phyloP scores from a whole-genome alignment of 2,329 filamentous ascomycete genomes.

The Penicillium hordei region DNA sequence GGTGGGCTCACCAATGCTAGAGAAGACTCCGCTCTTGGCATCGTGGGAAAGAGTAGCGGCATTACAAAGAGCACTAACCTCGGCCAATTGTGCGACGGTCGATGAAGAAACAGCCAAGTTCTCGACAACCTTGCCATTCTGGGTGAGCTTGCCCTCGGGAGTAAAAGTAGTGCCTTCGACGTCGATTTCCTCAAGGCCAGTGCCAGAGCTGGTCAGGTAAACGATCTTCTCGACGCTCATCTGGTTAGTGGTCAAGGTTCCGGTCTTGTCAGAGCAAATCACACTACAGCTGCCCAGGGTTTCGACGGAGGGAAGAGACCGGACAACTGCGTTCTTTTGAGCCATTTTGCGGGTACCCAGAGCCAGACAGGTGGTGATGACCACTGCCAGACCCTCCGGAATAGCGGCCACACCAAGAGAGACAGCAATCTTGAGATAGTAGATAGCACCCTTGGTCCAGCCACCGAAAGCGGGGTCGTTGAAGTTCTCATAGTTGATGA shows the following conservation, averaged over 20 bases:
- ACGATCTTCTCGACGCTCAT: conserved; percentile 98
- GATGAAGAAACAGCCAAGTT: conserved; percentile 69
- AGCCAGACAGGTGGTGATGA: conserved; percentile 97
- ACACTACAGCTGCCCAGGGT: conserved; percentile 98
- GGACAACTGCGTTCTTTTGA: conserved; percentile 94
- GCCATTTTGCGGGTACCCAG: conserved; percentile 98
- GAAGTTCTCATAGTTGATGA: conserved; percentile 98
- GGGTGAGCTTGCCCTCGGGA: conserved; percentile 72
- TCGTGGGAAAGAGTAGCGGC: conserved; percentile 83
- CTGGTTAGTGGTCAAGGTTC: conserved; percentile 96
- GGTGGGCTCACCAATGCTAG: conserved; percentile 88
- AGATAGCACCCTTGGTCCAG: conserved; percentile 96
- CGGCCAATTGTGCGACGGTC: conserved; percentile 75
- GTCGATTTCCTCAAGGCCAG: conserved; percentile 77
- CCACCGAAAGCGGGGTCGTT: conserved; percentile 88
- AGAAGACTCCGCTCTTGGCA: conserved; percentile 68
- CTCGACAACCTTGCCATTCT: conserved; percentile 65
- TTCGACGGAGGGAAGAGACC: conserved; percentile 94
- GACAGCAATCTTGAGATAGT: conserved; percentile 99
- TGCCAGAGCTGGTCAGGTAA: conserved; percentile 72
- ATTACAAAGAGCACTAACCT: conserved; percentile 77
- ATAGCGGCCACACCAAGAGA: conserved; percentile 97
- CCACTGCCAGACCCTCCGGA: conserved; percentile 93
- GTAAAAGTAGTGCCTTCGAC: conserved; percentile 92
- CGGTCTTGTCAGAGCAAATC: conserved; percentile 99